Base-by-base conservation (phyloP, 2,329 filamentous ascomycete species). In the Penicillium occitanis region DNA sequence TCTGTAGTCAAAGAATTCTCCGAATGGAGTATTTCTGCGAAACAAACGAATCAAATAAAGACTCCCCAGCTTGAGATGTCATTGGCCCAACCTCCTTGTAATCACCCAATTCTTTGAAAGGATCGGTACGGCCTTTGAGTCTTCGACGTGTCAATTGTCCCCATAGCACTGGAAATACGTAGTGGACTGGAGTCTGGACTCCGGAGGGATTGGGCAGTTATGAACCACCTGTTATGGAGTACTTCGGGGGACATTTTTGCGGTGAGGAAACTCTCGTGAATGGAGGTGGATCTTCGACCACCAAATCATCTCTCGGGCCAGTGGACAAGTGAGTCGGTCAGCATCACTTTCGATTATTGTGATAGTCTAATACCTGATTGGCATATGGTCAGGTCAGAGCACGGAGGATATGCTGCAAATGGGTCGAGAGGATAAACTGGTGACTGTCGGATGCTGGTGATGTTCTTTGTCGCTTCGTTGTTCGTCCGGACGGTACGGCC, bases 401-500 rank as follows among this genome's bases (percentile, higher is more conserved):
- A 6, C 51, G 30, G 51, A 55, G 51, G 51, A 35, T 35, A 55
- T 55, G 35, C 17, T 19, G n/a, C 51, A 55, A 55, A 55, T 10
- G 30, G n/a, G 17, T 35, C 22, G n/a, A 30, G 44, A 22, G 4
- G 46, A n/a, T 22, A 30, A 8, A 51, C 5, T 17, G 22, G 48
- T 22, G 46, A 44, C 7, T 19, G 10, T 44, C 42, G n/a, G 17
- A 19, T 44, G 5, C 17, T 44, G 42, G 42, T 33, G 40, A 48
- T 28, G 10, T 19, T 25, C 6, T 50, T 50, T 17, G 25, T 33
- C 17, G 50, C 50, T 53, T 53, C 50, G 17, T n/a, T 33, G 50
- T 33, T 53, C 50, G 40, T 28, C 28, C 37, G 58, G 42, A 50
- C 59, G 30, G 59, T 61, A 61, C 59, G 59, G 44, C 44, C 59